phyloP scores from a whole-genome alignment of 768 basidiomycete genomes.

The Calocybe gangraenosa region DNA sequence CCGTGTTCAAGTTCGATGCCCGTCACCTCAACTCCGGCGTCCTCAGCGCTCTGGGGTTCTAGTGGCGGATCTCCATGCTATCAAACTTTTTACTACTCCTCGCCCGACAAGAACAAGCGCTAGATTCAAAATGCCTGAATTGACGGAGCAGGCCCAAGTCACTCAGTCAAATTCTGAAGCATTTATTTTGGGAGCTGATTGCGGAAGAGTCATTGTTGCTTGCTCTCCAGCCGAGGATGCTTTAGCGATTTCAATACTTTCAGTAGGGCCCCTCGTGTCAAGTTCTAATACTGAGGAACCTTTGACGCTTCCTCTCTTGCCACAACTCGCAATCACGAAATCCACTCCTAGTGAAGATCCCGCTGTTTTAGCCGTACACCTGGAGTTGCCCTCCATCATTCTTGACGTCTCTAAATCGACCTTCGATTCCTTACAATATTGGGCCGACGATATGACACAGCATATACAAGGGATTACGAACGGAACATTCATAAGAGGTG shows the following conservation, averaged over 20 bases:
- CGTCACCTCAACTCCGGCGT: constrained; percentile 42
- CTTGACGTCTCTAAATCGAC: constrained; percentile 56
- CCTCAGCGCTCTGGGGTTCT: constrained; percentile 64
- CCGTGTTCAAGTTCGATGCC: constrained; percentile 65
- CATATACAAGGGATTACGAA: constrained; percentile 48
- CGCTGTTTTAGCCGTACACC: constrained; percentile 24
- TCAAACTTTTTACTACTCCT: constrained; percentile 35
- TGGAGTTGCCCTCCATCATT: constrained; percentile 62
- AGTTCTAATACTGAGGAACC: constrained; percentile 6
- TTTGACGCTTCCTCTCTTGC: constrained; percentile 22
- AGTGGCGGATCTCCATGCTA: constrained; percentile 56
- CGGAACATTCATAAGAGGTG: constrained; percentile 20
- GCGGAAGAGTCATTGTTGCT: constrained; percentile 45
- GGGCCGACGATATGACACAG: constrained; percentile 83
- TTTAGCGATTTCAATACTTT: constrained; percentile 44
- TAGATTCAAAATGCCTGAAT: constrained; percentile 24
- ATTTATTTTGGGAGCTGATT: constrained; percentile 34
- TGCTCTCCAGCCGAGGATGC: constrained; percentile 36
- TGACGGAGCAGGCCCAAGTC: background rate
- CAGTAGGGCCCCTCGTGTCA: constrained; percentile 40
- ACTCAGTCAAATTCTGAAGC: constrained; percentile 9
- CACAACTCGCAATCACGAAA: constrained; percentile 30
- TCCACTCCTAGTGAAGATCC: constrained; percentile 13
- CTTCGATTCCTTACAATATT: constrained; percentile 80
- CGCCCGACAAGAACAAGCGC: constrained; percentile 18